Evolutionary conservation across 1,139 yeast species (phyloP).

Genomic region (Geotrichum siamense): DNA sequence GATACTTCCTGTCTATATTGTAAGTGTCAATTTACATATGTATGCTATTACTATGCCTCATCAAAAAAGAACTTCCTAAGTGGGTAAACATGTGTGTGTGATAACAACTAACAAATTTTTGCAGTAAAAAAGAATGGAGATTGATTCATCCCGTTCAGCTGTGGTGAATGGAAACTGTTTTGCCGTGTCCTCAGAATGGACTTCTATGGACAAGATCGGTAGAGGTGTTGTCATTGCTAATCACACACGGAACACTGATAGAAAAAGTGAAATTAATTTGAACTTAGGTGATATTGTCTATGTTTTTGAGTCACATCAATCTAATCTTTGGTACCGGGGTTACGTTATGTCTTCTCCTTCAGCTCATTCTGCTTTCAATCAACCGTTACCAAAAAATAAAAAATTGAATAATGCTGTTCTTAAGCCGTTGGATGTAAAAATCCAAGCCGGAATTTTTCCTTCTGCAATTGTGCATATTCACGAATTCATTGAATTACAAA

Average conservation of each 20-base stretch:
- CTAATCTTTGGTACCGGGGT: conserved; percentile 71
- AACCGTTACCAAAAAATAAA: conserved; percentile 23
- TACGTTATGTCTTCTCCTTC: conserved; percentile 41
- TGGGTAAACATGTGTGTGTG: too few relatives aligned
- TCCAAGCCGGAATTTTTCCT: conserved; percentile 31
- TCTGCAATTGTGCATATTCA: conserved; percentile 25
- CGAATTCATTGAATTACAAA: conserved; percentile 26
- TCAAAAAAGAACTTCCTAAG: too few relatives aligned
- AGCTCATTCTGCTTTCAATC: conserved; percentile 29
- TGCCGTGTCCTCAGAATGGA: conserved; percentile 34
- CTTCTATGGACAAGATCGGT: conserved; percentile 34
- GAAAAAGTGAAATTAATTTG: conserved; percentile 29
- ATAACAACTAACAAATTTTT: too few relatives aligned
- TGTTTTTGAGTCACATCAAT: conserved; percentile 58
- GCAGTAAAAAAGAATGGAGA: too few relatives aligned
- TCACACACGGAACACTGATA: conserved; percentile 21
- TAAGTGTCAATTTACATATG: too few relatives aligned
- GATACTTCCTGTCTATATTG: too few relatives aligned
- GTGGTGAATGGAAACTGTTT: too few relatives aligned
- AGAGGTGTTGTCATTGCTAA: conserved; percentile 28
- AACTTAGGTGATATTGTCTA: conserved; percentile 79
- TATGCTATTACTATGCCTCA: too few relatives aligned
- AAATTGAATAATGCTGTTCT: conserved; percentile 25
- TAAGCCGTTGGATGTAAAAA: conserved; percentile 27
- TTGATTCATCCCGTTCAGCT: too few relatives aligned